Conservation (phyloP, 1,284 basidiomycete genomes). For the Sporisorium exsertum region DNA sequence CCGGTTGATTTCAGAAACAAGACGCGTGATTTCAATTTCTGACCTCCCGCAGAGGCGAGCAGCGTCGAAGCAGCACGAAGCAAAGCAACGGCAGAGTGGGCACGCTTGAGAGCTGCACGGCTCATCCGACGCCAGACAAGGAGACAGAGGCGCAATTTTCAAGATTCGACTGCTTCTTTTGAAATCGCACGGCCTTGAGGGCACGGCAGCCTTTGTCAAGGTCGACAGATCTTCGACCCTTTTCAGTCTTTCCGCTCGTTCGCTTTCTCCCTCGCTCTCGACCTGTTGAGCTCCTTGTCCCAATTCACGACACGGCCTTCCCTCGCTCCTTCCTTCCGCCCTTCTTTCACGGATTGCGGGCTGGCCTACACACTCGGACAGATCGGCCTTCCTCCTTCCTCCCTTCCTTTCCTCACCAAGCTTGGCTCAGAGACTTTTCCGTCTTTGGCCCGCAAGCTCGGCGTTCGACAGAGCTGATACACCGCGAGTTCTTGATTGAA, state of each 20-base stretch:
- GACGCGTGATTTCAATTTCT: background rate
- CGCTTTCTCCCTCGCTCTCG: conserved; percentile 1
- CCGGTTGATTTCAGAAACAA: background rate
- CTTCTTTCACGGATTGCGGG: conserved; percentile 9
- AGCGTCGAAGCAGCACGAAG: background rate
- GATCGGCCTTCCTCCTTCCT: background rate
- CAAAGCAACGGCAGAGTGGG: background rate
- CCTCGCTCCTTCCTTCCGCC: conserved; percentile 3
- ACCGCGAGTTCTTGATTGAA: conserved; percentile 21
- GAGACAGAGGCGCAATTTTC: background rate
- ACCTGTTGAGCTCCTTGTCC: conserved; percentile 4
- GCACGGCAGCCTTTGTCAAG: background rate
- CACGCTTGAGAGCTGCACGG: background rate
- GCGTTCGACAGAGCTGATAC: conserved; percentile 1
- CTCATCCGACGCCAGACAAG: background rate
- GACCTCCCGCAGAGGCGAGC: background rate
- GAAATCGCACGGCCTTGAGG: background rate
- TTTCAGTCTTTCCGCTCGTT: background rate
- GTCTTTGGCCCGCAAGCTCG: conserved; percentile 19
- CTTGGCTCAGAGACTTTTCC: background rate
- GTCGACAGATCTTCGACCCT: background rate
- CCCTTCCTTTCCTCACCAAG: background rate
- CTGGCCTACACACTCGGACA: conserved; percentile 15
- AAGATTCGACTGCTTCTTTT: background rate
- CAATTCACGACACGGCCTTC: background rate